phyloP scores from a whole-genome alignment of 140 eudicot species.

The Oenanthe javanica region DNA sequence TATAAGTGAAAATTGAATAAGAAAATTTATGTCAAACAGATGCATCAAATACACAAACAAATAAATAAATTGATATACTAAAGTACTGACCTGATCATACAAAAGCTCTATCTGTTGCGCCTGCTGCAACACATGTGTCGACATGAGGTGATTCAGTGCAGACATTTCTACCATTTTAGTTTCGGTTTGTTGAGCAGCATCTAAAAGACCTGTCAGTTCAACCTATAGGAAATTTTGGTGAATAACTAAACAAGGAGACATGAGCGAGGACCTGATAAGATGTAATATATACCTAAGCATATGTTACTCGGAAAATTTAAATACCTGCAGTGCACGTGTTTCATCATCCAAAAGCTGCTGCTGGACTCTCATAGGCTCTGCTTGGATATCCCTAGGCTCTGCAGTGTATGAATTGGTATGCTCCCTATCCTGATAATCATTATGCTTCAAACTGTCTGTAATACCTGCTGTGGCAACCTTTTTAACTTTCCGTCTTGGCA shows the following conservation, averaged over 20 bases:
- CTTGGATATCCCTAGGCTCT: conserved; percentile 46
- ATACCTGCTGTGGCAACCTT: conserved; percentile 20
- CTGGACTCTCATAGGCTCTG: conserved; percentile 66
- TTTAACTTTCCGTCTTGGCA: conserved; percentile 75
- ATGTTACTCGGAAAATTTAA: background rate
- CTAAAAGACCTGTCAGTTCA: conserved; percentile 69
- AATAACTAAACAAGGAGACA: background rate
- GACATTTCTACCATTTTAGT: conserved; percentile 95
- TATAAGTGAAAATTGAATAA: conserved; percentile 7
- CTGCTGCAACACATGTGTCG: conserved; percentile 88
- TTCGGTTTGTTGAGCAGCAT: conserved; percentile 91
- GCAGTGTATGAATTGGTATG: conserved; percentile 33
- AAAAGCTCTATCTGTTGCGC: conserved; percentile 83
- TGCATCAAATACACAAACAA: background rate
- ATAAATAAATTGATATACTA: background rate
- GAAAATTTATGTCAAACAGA: background rate
- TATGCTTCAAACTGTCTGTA: conserved; percentile 19
- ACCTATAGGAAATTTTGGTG: conserved; percentile 28
- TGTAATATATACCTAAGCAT: background rate
- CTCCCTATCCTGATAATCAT: conserved; percentile 17
- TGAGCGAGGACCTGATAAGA: conserved; percentile 3
- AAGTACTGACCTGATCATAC: conserved; percentile 75
- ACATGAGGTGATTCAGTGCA: conserved; percentile 91
- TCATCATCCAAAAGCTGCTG: conserved; percentile 89
- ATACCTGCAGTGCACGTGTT: conserved; percentile 94